Conservation (phyloP, 108 stramenopile species). For the Asterionellopsis glacialis region DNA sequence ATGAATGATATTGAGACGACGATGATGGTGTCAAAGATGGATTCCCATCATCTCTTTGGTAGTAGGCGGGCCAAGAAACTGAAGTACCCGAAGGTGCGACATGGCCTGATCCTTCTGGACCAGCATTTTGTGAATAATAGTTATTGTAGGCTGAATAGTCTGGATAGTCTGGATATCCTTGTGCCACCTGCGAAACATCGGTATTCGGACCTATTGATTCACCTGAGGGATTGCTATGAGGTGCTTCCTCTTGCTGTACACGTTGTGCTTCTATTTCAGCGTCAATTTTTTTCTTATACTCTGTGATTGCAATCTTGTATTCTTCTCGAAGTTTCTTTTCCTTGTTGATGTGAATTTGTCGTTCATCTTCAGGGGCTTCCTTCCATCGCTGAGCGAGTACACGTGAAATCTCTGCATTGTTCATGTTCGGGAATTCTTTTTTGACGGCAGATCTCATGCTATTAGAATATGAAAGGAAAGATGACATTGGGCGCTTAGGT, state of each 20-base stretch:
- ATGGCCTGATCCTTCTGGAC: too few relatives aligned
- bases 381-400: conserved; percentile 32
- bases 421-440: not conserved
- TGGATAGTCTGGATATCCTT: too few relatives aligned
- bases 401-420: not conserved
- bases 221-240: too few relatives aligned
- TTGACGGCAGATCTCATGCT: not conserved
- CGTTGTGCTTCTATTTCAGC: not conserved
- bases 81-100: too few relatives aligned
- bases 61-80: too few relatives aligned
- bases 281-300: not conserved
- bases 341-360: not conserved
- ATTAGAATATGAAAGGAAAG: conserved; percentile 1
- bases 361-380: conserved; percentile 9
- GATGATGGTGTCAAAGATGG: too few relatives aligned
- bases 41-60: too few relatives aligned
- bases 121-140: too few relatives aligned
- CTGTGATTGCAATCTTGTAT: conserved; percentile 5
- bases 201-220: too few relatives aligned
- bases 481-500: not conserved
- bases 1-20: too few relatives aligned
- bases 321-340: conserved; percentile 4
- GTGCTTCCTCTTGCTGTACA: not conserved
- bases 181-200: too few relatives aligned
- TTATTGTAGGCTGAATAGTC: too few relatives aligned